Base-by-base conservation (phyloP, 2,329 filamentous ascomycete species). In the Exserohilum rostratum region DNA sequence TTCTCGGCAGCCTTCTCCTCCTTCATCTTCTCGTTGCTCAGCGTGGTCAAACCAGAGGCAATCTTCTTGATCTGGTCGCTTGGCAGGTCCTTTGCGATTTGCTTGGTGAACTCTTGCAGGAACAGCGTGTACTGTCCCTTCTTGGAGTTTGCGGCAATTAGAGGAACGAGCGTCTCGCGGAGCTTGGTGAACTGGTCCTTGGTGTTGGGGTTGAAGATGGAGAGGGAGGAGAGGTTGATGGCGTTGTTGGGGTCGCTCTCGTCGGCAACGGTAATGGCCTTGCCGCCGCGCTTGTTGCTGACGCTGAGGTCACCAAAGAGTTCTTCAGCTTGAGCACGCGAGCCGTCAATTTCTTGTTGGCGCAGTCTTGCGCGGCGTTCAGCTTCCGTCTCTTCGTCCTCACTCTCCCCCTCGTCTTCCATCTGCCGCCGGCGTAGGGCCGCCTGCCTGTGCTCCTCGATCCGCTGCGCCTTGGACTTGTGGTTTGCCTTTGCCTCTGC, bases 1-100 rank as follows among this genome's bases (percentile, higher is more conserved):
- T 96, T 97, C 63, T 96, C 91, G 3, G 90, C 86, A 3, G 89
- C 87, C 84, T 98, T 97, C 84, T 99, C 95, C 77, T 97, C 93
- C 82, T 92, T 96, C 89, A 98, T 89, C 84, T 96, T 97, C 85
- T 98, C 95, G 75, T 99, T 99, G 74, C 91, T 85, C 52, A 96
- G 83, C 5, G 92, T 89, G n/a, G 93, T 96, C 70, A 99, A 79
- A 5, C 85, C 84, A 76, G 90, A 96, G 11, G 91, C 86, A 63
- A 96, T 86, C 83, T 98, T 98, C 85, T 98, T 97, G 79, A 98
- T 93, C 80, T 98, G 92, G 53, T 95, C 89, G 73, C 91, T 96
- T 12, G 90, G 87, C 64, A 99, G 78, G 25, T 96, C 93, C 78
- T 92, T 93, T 67, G 88, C 86, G 39, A 98, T 84, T 71, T 91